Evolutionary conservation across 352 stramenopile species (phyloP), one percentile per base, ranked within the genome.

Genomic region (Globisporangium lucens): DNA sequence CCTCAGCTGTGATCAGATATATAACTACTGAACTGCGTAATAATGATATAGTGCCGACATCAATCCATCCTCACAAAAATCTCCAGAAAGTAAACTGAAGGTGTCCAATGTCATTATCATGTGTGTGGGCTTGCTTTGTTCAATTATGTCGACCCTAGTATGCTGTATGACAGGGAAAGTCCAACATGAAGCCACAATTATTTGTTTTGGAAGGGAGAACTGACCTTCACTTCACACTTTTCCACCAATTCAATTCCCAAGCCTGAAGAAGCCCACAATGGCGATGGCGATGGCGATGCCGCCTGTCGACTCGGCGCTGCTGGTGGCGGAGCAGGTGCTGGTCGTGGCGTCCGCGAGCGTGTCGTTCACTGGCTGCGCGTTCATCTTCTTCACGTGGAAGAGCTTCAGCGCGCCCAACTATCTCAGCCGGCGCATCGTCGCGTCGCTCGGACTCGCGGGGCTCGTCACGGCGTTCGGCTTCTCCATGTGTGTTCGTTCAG

Each of bases 311-410:
- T 35, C 46, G 20, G 56, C 56, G 56, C 56, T 89, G 68, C 58
- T 69, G 33, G 56, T 82, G 24, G 61, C 71, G 24, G 74, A 89
- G 70, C 56, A 89, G 47, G 79, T 83, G 62, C 56, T 88, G 57
- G 72, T 91, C 10, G 72, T 89, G 35, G 36, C 75, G 46, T 79
- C 77, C 13, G 76, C 85, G n/a, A 70, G 69, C 33, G 78, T 89
- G 51, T 93, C 83, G 52, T 85, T 85, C 68, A 70, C 73, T n/a
- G 85, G 83, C 49, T 93, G 85, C 63, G 71, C 77, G 63, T 88
- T 90, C 72, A 76, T 93, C 24, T 77, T 91, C 63, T 75, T 75
- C 29, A 89, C 78, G 12, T 93, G 85, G 83, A 89, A 86, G 56
- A 83, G 74, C 60, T 85, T 90, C 35, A 72, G 77, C 24, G 71